Evolutionary conservation across 805 yeast species (phyloP), one percentile per base, ranked within the genome.

Genomic region (Yamadazyma insecticola): DNA sequence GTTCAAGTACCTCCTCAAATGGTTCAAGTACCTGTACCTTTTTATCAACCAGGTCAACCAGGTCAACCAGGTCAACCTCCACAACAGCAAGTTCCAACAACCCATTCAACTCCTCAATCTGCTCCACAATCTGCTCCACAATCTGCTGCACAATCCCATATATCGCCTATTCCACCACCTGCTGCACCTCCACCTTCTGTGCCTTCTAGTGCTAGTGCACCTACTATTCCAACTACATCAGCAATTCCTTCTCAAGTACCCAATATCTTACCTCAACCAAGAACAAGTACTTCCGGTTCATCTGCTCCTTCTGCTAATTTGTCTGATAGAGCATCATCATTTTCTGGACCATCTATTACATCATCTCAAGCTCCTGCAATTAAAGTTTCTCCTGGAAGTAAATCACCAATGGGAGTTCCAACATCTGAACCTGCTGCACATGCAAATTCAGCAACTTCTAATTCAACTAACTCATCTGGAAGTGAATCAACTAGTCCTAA

Each of bases 131-230:
- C 22, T 21, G 20, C 19, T 7, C 25, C 33, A 14, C 36, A 38
- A 23, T 29, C 34, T 15, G 36, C 28, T 10, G 22, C 29, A 13
- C 33, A 34, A 14, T 28, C 45, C 13, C 45, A 40, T 27, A 26
- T 48, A 21, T 50, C 53, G 3, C 45, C 52, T 3, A 48, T 48
- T 8, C n/a, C n/a, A n/a, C n/a, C n/a, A n/a, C n/a, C n/a, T n/a
- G n/a, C n/a, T n/a, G n/a, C n/a, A n/a, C n/a, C n/a, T n/a, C n/a
- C n/a, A n/a, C n/a, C n/a, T n/a, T n/a, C n/a, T n/a, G n/a, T n/a
- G n/a, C n/a, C n/a, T 2, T 26, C 19, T n/a, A 28, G 26, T 5
- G 37, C 40, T 12, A 33, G 29, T 13, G 29, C 40, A 11, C 24
- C 38, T 7, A 23, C 38, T 7, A 31, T 35, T 4, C 35, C 37